Conservation (phyloP, 176 grass and related monocot species). For the Phoenix roebelenii region DNA sequence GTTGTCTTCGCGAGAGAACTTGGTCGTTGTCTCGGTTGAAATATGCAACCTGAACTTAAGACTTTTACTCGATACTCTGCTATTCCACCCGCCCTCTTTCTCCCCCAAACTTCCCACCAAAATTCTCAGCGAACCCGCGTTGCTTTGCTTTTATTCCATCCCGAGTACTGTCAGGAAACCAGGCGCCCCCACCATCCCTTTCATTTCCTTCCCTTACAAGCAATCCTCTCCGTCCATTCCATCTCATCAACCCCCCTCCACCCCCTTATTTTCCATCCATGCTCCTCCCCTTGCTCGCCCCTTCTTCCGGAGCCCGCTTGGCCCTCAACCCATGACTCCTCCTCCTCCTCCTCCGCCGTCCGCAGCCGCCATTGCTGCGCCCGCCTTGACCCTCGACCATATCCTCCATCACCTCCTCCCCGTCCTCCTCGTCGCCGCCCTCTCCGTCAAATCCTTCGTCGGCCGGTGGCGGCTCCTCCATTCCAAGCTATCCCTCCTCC, state of each 20-base stretch:
- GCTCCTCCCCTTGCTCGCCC: slow-evolving; percentile 25
- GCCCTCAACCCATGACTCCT: neutral
- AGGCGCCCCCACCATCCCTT: neutral
- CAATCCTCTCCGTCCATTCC: slow-evolving; percentile 33
- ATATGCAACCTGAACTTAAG: no score
- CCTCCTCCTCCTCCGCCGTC: slow-evolving; percentile 21
- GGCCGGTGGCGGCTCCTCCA: slow-evolving; percentile 57
- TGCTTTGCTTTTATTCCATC: no score
- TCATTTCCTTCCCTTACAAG: slow-evolving; percentile 36
- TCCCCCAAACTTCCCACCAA: no score
- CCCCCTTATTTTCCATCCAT: slow-evolving; percentile 5
- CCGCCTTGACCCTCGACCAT: slow-evolving; percentile 35
- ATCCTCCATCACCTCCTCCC: slow-evolving; percentile 50
- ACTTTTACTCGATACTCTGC: no score
- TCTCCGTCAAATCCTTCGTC: slow-evolving; percentile 52
- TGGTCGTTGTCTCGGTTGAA: no score
- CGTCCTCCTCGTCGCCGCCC: slow-evolving; percentile 35
- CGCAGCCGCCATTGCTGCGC: neutral
- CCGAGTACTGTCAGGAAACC: no score
- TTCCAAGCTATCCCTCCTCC: slow-evolving; percentile 38
- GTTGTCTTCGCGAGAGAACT: no score
- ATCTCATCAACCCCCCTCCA: neutral
- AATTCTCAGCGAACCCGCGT: no score
- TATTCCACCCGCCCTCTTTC: no score
- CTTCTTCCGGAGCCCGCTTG: slow-evolving; percentile 2